Evolutionary conservation across 2,329 filamentous ascomycete genomes (phyloP).

Genomic region (Chalaropsis thielavioides): DNA sequence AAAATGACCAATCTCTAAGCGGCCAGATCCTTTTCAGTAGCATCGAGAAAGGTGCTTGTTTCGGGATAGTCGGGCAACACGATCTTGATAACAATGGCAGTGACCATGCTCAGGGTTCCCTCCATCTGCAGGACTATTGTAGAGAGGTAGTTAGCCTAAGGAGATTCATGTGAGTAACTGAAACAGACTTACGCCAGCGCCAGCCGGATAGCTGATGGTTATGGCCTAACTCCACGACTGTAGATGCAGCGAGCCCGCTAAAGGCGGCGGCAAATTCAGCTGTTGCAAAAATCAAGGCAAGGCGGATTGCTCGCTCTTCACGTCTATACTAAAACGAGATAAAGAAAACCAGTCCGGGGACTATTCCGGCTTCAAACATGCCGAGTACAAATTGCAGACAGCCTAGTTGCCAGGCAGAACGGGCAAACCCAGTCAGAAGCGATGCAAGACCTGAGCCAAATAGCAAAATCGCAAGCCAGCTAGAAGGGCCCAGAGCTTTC

Average conservation of each 20-base stretch:
- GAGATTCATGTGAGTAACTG: constrained; percentile 35
- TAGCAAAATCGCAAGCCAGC: constrained; percentile 54
- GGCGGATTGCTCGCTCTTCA: constrained; percentile 52
- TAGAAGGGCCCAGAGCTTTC: constrained; percentile 47
- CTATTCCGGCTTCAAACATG: constrained; percentile 55
- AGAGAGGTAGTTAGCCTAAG: not conserved
- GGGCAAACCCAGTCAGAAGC: constrained; percentile 49
- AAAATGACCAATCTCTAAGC: constrained; percentile 31
- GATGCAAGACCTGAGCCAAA: constrained; percentile 53
- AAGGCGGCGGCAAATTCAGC: constrained; percentile 59
- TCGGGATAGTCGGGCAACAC: constrained; percentile 54
- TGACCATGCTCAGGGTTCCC: constrained; percentile 51
- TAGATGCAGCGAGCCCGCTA: constrained; percentile 58
- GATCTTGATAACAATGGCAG: constrained; percentile 47
- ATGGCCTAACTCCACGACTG: constrained; percentile 56
- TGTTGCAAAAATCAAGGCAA: constrained; percentile 55
- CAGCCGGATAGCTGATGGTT: constrained; percentile 48
- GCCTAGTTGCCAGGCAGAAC: constrained; percentile 48
- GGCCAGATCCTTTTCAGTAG: constrained; percentile 44
- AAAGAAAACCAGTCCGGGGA: constrained; percentile 52
- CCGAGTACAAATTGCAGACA: constrained; percentile 55
- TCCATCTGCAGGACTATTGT: constrained; percentile 40
- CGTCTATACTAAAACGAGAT: constrained; percentile 62
- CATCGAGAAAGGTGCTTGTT: constrained; percentile 37
- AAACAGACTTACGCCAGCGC: constrained; percentile 51